Percentiles rank a stretch among this genome's conserved stretches.
These are phyloP conservation scores for Salisapilia sapeloensis DNA, from an alignment of 352 stramenopile genomes.

Conservation along the genomic window DNA sequence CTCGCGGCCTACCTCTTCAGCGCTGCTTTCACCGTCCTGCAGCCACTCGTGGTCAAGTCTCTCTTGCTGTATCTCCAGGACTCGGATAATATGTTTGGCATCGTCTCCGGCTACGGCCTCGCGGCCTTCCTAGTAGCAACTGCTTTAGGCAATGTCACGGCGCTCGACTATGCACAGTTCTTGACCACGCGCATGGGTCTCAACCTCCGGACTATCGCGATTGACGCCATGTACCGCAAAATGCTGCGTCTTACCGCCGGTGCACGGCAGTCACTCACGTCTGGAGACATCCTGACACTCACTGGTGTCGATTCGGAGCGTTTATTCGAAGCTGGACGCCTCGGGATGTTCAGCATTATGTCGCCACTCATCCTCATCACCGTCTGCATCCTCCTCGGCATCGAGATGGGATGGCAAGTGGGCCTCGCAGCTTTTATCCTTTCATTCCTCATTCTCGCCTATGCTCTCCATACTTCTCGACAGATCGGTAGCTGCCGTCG, in stretches of 20 bases:
- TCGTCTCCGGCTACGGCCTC: constrained; percentile 9
- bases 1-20: constrained; percentile 10
- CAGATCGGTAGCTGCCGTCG: constrained; percentile 14
- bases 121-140: constrained; percentile 6
- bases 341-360: constrained; percentile 14
- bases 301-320: constrained; percentile 30
- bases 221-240: constrained; percentile 48
- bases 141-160: constrained; percentile 14
- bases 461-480: constrained; percentile 10
- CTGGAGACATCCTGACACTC: constrained; percentile 36
- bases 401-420: constrained; percentile 3
- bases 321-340: constrained; percentile 25
- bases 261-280: constrained; percentile 25
- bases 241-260: constrained; percentile 21
- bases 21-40: constrained; percentile 7
- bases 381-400: constrained; percentile 7
- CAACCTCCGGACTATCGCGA: constrained; percentile 32
- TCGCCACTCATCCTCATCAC: constrained; percentile 5
- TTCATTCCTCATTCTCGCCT: constrained; percentile 9
- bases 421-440: constrained; percentile 9
- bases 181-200: constrained; percentile 19
- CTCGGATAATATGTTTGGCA: constrained; percentile 7
- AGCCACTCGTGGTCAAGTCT: constrained; percentile 16
- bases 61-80: constrained; percentile 8
- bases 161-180: constrained; percentile 30